Evolutionary conservation across 139 green algal species (phyloP), one percentile per base, ranked within the genome.

Genomic region (Tetradesmus lagerheimii): DNA sequence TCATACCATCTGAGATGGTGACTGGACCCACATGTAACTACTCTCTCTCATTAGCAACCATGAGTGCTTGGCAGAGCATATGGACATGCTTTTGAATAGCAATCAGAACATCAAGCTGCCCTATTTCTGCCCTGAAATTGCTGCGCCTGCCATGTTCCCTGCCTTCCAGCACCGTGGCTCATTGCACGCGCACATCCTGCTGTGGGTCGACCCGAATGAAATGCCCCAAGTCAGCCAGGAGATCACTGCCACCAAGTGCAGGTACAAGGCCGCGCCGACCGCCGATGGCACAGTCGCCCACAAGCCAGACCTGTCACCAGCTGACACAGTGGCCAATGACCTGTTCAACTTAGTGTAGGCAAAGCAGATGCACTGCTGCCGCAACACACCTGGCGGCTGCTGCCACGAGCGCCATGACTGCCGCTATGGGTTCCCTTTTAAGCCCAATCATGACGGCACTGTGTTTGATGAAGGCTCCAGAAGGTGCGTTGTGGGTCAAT

Each of bases 121-220:
- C n/a, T n/a, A n/a, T n/a, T n/a, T n/a, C n/a, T n/a, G n/a, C 64
- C 23, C 29, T n/a, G n/a, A n/a, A n/a, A 31, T n/a, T n/a, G n/a
- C n/a, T n/a, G 15, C 64, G 64, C 64, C 64, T 75, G 14, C 14
- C 64, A 9, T 31, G 64, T 31, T 75, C 15, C 64, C 16, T 2
- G 23, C 27, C 23, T 14, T 37, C 25, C 66, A 77, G 66, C 66
- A 34, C 0, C 37, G 77, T 8, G 77, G 77, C 37, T 83, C 77
- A 2, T 18, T 83, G 77, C 77, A 57, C 35, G 77, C 77, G 18
- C 77, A 83, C 77, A 83, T 83, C 77, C 77, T 83, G 77, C 35
- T 83, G 77, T 83, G 35, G 23, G 25, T 85, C 5, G 38, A 85
- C 43, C 29, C 79, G n/a, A 23, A 41, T 12, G 11, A 34, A 81